Evolutionary conservation across 495 filamentous ascomycete genomes (phyloP), one percentile per base, ranked within the genome.

Genomic region (Chlorociboria aeruginascens): DNA sequence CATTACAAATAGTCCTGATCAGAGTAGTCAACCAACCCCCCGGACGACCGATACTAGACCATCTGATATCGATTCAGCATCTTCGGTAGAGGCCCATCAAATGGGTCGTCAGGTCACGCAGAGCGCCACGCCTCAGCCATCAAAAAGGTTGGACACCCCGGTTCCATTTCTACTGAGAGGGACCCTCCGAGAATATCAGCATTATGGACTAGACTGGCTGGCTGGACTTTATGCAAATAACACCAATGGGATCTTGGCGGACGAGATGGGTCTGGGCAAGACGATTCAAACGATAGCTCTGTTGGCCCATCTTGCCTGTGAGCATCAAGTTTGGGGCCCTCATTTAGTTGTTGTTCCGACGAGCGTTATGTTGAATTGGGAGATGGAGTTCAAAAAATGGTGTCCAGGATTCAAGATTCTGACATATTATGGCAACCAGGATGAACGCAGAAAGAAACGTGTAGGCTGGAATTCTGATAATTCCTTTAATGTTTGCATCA

Each of bases 311-410:
- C 74, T 99, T 32, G 93, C 93, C 17, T 88, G 89, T 45, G 72
- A 94, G 48, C 83, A 94, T 61, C 79, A 86, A 58, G 79, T 89
- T 25, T 99, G 93, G 93, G 93, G 93, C 0, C 87, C 93, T 0
- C 93, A 99, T 70, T 69, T 99, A 16, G 83, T 99, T 33, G 83
- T 99, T 51, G 93, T 99, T 7, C 93, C 93, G 2, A 97, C 93
- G 8, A 95, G 89, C 65, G 93, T 99, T 29, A 95, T 99, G 73
- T 79, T 99, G 44, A 99, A 99, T 61, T 99, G 93, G 93, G 93
- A 97, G 62, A 96, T 95, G 83, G 93, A 99, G 64, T 99, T 99
- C 73, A 97, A 97, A 60, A 97, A 97, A 64, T 99, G 89, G 81
- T 89, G 87, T 42, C 93, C 93, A 10, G 93, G 93, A 2, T 99